Base-by-base conservation (phyloP, 306 rosid genomes). In the Ormosia emarginata region DNA sequence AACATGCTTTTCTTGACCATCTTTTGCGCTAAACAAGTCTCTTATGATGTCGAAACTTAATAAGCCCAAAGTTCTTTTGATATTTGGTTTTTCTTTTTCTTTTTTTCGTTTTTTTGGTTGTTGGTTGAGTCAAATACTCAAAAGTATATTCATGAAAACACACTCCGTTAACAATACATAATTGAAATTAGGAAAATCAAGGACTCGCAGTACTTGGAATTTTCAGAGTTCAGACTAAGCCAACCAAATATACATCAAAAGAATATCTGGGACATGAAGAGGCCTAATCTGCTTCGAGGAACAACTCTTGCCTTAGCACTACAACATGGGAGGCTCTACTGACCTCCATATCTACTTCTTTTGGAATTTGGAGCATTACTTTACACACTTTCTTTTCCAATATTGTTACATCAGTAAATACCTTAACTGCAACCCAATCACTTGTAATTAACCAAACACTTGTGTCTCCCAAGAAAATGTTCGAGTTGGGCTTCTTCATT, bases 401-500 rank as follows among this genome's bases (percentile, higher is more conserved):
- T 11, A 36, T 24, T 17, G 14, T 87, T 49, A 2, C 41, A 77
- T 68, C 89, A 49, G 12, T 32, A 2, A 79, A 83, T 56, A 64
- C 85, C 65, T 83, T 87, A 66, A 77, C 78, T 43, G 46, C 74
- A 62, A 47, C 62, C 14, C 84, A 87, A 17, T 56, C 71, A 0
- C 91, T 87, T 57, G 9, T 24, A 24, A 24, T 24, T 24, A 24
- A 24, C 24, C 24, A 24, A 24, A 24, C 24, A 24, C 24, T 24
- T 24, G 24, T 24, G 24, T 24, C 24, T 24, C 24, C 24, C 24
- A 24, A 24, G 24, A 24, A 1, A 24, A 24, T 24, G 24, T 24
- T 24, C 24, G 40, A 86, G 67, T 57, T 90, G 37, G 90, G 88
- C 3, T 79, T 90, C 62, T 87, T 90, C 70, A 18, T 46, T 11